A percentile compares a stretch with the other conserved stretches of the same genome.
Conservation (phyloP, 345 rosid genomes). For the Gossypium longicalyx region DNA sequence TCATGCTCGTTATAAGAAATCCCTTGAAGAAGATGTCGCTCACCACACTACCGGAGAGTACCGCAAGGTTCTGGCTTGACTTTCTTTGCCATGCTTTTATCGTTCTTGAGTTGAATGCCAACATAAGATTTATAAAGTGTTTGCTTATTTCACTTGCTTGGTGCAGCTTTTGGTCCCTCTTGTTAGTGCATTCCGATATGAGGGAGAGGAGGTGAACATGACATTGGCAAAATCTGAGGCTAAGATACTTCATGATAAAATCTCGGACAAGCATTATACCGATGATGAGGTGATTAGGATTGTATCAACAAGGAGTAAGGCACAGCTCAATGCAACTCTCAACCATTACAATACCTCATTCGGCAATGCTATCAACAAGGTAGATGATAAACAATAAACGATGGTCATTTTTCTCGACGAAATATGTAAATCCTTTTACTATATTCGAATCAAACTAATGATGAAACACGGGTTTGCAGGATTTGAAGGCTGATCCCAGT, state of each 20-base stretch:
- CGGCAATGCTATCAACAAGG: background rate
- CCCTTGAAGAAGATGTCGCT: background rate
- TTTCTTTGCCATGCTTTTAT: background rate
- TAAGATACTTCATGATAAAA: background rate
- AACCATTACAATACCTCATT: background rate
- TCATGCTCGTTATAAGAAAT: background rate
- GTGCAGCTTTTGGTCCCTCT: slow-evolving; percentile 1
- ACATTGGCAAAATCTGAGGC: background rate
- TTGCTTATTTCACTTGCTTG: background rate
- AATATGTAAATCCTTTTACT: too few relatives aligned
- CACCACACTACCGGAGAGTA: slow-evolving; percentile 41
- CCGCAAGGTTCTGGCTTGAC: slow-evolving; percentile 27
- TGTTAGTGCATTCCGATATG: background rate
- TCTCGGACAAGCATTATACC: background rate
- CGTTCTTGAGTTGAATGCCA: background rate
- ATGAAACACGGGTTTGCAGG: slow-evolving; percentile 36
- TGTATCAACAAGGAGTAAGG: background rate
- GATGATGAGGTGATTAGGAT: background rate
- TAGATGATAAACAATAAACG: background rate
- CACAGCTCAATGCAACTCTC: slow-evolving; percentile 4
- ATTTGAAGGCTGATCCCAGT: slow-evolving; percentile 59
- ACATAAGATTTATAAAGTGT: background rate
- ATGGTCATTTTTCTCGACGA: too few relatives aligned
- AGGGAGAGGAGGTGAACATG: background rate
- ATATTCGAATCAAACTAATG: background rate